Evolutionary conservation across 495 filamentous ascomycete genomes (phyloP), one percentile per base, ranked within the genome.

Genomic region (Filosporella fistucella): DNA sequence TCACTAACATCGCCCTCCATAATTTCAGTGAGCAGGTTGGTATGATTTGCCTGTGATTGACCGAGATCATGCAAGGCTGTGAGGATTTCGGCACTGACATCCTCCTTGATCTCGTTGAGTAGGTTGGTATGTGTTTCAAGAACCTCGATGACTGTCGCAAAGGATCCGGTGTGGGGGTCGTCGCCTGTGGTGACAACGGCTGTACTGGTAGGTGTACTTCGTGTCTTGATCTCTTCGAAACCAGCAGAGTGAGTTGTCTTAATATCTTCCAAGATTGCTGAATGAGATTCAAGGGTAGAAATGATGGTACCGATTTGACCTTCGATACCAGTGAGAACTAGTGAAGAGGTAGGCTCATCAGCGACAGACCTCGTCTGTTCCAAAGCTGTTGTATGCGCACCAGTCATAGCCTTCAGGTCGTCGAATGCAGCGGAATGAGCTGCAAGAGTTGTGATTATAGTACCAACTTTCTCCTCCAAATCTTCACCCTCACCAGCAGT

Each of bases 1-100:
- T 55, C 56, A 23, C 49, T 56, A n/a, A 59, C 52, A 48, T 59
- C 56, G 0, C 52, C 33, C 32, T 59, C 52, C 42, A 40, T 45
- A 8, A 59, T 52, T 24, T 59, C 56, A 14, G 16, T 16, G 1
- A 59, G 49, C 6, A 50, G 12, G 16, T 51, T 35, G n/a, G 23
- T 22, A 10, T 52, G 49, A 17, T 33, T 41, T 11, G 44, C 30
- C 26, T 53, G 45, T 9, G 33, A 35, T 42, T 55, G 47, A 25
- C 28, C 45, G 13, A 53, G 21, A 17, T 51, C 49, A 21, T 59
- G 52, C 14, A 59, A 32, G 3, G 52, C 26, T 16, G 52, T 52
- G 1, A 59, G 41, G 6, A 59, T 59, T 28, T 59, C 56, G 7
- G 52, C 52, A 14, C 37, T 33, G 5, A 59, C 51, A 23, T 59